Evolutionary conservation across 352 stramenopile species (phyloP).

Genomic region (Phytophthora pseudosyringae): DNA sequence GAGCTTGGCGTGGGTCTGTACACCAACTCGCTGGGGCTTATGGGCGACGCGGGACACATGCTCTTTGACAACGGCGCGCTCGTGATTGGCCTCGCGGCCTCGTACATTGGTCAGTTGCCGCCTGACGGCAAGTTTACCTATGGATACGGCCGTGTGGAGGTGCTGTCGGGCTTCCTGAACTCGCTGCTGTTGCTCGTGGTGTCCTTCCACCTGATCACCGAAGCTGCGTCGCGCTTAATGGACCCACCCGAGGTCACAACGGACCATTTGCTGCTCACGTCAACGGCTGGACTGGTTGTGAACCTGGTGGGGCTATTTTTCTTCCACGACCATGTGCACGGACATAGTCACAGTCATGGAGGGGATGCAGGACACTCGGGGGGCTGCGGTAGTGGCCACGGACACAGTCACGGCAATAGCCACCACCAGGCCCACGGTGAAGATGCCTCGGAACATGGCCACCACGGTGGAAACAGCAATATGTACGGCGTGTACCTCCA

Average conservation of each 20-base stretch:
- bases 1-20: slow-evolving; percentile 85
- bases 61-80: slow-evolving; percentile 89
- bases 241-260: slow-evolving; percentile 80
- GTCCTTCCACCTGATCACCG: slow-evolving; percentile 81
- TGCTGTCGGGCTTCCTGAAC: slow-evolving; percentile 89
- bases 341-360: slow-evolving; percentile 69
- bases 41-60: slow-evolving; percentile 91
- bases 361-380: slow-evolving; percentile 40
- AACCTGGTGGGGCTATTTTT: slow-evolving; percentile 91
- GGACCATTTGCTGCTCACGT: slow-evolving; percentile 88
- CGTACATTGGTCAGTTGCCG: slow-evolving; percentile 82
- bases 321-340: slow-evolving; percentile 90
- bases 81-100: slow-evolving; percentile 84
- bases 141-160: slow-evolving; percentile 87
- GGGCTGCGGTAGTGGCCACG: slow-evolving; percentile 47
- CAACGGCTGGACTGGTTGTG: slow-evolving; percentile 77
- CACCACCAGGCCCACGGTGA: slow-evolving; percentile 63
- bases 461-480: slow-evolving; percentile 76
- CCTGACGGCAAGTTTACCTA: slow-evolving; percentile 82
- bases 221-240: slow-evolving; percentile 77
- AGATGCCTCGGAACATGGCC: slow-evolving; percentile 35
- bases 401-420: slow-evolving; percentile 65
- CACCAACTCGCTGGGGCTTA: slow-evolving; percentile 87
- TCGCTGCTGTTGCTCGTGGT: slow-evolving; percentile 86
- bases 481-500: slow-evolving; percentile 93